Base-by-base conservation (phyloP, 805 yeast genomes). In the Groenewaldozyma tartarivorans region DNA sequence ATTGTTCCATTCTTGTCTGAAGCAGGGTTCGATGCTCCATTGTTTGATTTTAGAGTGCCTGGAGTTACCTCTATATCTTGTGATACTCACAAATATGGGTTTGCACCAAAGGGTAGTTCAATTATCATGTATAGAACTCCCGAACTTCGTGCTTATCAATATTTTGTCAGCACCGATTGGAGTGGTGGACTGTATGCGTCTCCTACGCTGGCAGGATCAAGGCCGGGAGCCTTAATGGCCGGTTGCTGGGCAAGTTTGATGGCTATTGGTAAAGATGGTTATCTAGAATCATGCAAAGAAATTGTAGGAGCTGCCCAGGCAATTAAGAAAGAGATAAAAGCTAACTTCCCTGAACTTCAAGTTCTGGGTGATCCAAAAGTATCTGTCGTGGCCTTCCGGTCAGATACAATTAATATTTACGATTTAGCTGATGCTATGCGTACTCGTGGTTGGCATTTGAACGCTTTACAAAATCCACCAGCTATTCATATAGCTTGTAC, bases 21-120 rank as follows among this genome's bases (percentile, higher is more conserved):
- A 43, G 73, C 86, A 2, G 64, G 60, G 26, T 39, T 66, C 5
- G 44, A 44, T 17, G 57, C 52, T 9, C 48, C 50, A 4, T 55
- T 64, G 9, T 88, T 90, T 62, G 97, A 92, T 58, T 90, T 90
- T 64, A 67, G 90, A 48, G 69, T 86, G 2, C 81, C 85, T 1
- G 92, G 71, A 24, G 97, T 92, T n/a, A 92, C 97, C 1, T 87
- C 96, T 2, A 90, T 90, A 43, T 84, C 95, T n/a, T 92, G 97
- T 63, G 98, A 90, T 59, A 90, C 98, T n/a, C 98, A 90, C 68
- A 90, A 90, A 61, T 90, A 90, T 56, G 98, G 97, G 1, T 92
- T 90, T 69, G 96, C 97, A 5, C 98, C 98, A 31, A 90, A 90
- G 62, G 98, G 98, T 6, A 81, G 94, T 0, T 85, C 95, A 1